phyloP scores from a whole-genome alignment of 805 yeast species.

The Candida loeiensis region DNA sequence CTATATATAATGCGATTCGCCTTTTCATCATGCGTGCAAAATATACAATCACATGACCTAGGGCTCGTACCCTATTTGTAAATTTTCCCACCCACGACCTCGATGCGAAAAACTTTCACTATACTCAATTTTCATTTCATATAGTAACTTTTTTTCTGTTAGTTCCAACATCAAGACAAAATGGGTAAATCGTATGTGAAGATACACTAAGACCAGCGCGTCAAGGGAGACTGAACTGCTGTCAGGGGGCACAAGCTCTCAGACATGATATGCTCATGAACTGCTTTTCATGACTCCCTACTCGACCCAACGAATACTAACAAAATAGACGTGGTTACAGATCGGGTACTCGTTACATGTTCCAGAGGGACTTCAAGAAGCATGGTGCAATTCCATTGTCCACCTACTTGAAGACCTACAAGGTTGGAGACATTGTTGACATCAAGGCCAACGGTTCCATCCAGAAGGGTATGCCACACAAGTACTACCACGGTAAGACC shows the following conservation, averaged over 20 bases:
- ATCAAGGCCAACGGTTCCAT: slow-evolving; percentile 98
- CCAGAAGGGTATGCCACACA: slow-evolving; percentile 99
- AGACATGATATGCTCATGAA: not conserved
- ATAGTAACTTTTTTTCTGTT: slow-evolving; percentile 7
- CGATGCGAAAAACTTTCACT: slow-evolving; percentile 4
- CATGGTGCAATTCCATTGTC: slow-evolving; percentile 94
- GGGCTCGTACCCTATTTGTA: slow-evolving; percentile 1
- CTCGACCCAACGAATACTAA: slow-evolving; percentile 19
- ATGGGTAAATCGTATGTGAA: slow-evolving; percentile 41
- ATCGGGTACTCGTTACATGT: slow-evolving; percentile 99
- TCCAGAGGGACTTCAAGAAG: slow-evolving; percentile 98
- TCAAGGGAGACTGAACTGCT: not conserved
- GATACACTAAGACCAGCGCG: not conserved
- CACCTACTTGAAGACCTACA: slow-evolving; percentile 96
- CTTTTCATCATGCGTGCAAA: too few species aligned
- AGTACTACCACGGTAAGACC: slow-evolving; percentile 99
- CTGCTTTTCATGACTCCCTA: not conserved
- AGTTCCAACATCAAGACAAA: slow-evolving; percentile 19
- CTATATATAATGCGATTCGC: too few species aligned
- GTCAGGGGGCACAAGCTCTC: too few species aligned
- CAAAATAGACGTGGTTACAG: slow-evolving; percentile 86
- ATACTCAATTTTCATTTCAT: slow-evolving; percentile 6
- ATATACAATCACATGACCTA: not conserved
- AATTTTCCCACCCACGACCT: not conserved
- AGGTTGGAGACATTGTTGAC: slow-evolving; percentile 99